Evolutionary conservation across 192 early-diverging fungal genomes (phyloP).

Genomic region (Oehlia diaphana): DNA sequence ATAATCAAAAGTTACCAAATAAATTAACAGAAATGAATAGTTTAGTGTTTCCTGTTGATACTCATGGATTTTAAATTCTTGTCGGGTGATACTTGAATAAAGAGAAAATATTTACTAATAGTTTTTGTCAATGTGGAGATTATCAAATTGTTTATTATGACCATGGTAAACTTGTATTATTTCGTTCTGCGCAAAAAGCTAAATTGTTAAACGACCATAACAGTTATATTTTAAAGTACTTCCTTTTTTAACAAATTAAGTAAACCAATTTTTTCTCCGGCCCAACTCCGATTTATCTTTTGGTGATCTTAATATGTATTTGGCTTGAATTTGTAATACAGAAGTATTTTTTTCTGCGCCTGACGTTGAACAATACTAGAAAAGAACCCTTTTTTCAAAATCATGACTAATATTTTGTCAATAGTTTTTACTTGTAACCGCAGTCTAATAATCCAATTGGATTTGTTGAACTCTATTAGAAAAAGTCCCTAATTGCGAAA

Average conservation of each 20-base stretch:
- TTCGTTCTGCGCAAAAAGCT: too few relatives aligned
- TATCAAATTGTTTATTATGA: too few relatives aligned
- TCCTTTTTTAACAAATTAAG: not conserved
- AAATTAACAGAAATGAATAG: conserved; percentile 41
- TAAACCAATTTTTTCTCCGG: not conserved
- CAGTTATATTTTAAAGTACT: not conserved
- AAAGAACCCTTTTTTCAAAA: not conserved
- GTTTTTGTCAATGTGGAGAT: too few relatives aligned
- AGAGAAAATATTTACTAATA: not conserved
- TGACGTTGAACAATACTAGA: not conserved
- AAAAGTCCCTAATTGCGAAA: not conserved
- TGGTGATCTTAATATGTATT: not conserved
- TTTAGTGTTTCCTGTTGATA: conserved; percentile 39
- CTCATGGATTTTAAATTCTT: conserved; percentile 34
- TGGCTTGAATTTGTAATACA: not conserved
- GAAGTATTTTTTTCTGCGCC: not conserved
- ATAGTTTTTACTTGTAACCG: not conserved
- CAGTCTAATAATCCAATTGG: not conserved
- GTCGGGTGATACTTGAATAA: not conserved
- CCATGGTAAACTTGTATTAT: too few relatives aligned
- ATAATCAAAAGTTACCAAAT: conserved; percentile 55
- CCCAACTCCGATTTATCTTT: not conserved
- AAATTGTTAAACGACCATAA: not conserved
- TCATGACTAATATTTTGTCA: conserved; percentile 12
- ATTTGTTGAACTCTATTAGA: not conserved